Percentiles rank a stretch among this genome's conserved stretches.
These are phyloP conservation scores for Albifimbria verrucaria DNA, from an alignment of 2,329 filamentous ascomycete genomes.

Conservation along the genomic window DNA sequence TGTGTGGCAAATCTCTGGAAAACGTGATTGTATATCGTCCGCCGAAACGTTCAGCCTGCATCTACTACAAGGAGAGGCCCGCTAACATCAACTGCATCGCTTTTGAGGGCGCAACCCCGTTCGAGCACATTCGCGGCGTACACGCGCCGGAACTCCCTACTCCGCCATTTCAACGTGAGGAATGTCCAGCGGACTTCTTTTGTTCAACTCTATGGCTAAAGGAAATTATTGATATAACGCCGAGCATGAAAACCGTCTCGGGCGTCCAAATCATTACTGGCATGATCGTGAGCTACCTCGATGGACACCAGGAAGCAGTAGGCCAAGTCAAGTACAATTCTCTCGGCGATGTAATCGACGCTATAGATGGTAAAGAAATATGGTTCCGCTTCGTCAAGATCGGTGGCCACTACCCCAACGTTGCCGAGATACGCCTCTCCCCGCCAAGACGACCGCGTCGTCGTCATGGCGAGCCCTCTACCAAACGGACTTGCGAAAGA, in stretches of 20 bases:
- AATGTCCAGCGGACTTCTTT: neutral
- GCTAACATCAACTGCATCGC: neutral
- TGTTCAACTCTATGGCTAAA: neutral
- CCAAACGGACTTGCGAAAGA: neutral
- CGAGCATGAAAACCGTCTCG: neutral
- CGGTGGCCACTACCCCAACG: neutral
- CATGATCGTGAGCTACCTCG: neutral
- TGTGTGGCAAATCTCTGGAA: neutral
- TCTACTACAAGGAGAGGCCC: neutral
- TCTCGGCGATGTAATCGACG: neutral
- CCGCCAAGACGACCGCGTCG: neutral
- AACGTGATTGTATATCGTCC: neutral
- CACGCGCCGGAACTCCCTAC: neutral
- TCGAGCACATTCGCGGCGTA: neutral
- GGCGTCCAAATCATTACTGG: neutral
- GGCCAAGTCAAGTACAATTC: neutral
- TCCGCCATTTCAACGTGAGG: neutral
- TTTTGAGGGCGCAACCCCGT: neutral
- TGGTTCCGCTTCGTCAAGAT: neutral
- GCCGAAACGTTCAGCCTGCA: neutral
- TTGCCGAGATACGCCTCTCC: neutral
- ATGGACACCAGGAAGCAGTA: neutral
- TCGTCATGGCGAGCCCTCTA: no score
- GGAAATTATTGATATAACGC: neutral
- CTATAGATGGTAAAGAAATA: neutral